Evolutionary conservation across 1,139 yeast species (phyloP).

Genomic region (Blastobotrys capitulatus): DNA sequence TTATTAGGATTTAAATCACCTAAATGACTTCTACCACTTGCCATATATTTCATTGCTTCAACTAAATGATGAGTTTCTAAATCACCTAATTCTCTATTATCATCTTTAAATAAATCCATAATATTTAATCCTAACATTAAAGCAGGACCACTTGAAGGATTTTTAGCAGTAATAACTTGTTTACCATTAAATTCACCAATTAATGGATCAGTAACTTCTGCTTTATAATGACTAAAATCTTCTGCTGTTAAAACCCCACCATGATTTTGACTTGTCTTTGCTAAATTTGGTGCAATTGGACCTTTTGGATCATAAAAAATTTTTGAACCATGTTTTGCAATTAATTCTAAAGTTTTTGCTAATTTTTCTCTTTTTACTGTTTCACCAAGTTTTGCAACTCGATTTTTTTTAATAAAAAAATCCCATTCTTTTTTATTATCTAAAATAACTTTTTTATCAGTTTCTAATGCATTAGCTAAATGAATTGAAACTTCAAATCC

Average conservation of each 20-base stretch:
- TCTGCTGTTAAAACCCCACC: slow-evolving; percentile 59
- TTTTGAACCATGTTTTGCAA: slow-evolving; percentile 72
- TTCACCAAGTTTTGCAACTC: slow-evolving; percentile 50
- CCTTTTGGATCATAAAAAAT: slow-evolving; percentile 81
- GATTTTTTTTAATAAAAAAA: slow-evolving; percentile 34
- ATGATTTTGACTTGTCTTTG: slow-evolving; percentile 38
- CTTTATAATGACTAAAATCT: slow-evolving; percentile 63
- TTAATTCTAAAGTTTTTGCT: slow-evolving; percentile 59
- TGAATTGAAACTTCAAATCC: slow-evolving; percentile 62
- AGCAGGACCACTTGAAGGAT: slow-evolving; percentile 83
- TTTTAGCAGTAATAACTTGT: slow-evolving; percentile 62
- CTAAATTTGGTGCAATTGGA: slow-evolving; percentile 58
- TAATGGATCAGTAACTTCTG: slow-evolving; percentile 52
- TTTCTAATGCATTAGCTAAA: slow-evolving; percentile 38
- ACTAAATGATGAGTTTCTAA: slow-evolving; percentile 61
- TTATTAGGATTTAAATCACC: slow-evolving; percentile 55
- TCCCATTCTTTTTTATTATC: slow-evolving; percentile 24
- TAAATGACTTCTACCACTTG: slow-evolving; percentile 71
- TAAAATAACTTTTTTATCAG: slow-evolving; percentile 13
- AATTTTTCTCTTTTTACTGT: slow-evolving; percentile 50
- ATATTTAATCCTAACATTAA: slow-evolving; percentile 69
- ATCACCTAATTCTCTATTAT: slow-evolving; percentile 38
- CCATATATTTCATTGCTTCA: slow-evolving; percentile 93
- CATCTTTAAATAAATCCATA: slow-evolving; percentile 37
- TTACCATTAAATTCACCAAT: slow-evolving; percentile 42